Evolutionary conservation across 2,329 filamentous ascomycete genomes (phyloP).

Genomic region (Neodidymelliopsis sp.): DNA sequence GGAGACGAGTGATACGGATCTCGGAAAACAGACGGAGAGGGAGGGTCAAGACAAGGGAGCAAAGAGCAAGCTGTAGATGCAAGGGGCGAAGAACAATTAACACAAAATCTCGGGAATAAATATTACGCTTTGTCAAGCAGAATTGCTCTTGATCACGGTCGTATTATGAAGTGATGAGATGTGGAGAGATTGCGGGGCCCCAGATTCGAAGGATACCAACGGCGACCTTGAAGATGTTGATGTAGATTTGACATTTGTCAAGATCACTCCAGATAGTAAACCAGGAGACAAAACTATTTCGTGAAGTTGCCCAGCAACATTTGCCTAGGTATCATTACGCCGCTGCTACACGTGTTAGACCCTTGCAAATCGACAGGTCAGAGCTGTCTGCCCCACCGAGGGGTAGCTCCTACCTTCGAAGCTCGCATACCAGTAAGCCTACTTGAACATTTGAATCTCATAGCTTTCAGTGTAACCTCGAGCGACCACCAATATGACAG

Average conservation of each 20-base stretch:
- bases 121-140: no score
- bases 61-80: slow-evolving; percentile 31
- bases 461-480: not conserved
- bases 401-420: slow-evolving; percentile 13
- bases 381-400: slow-evolving; percentile 18
- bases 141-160: no score
- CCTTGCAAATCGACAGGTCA: slow-evolving; percentile 14
- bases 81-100: no score
- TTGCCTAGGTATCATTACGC: no score
- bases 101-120: no score
- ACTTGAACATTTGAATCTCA: slow-evolving; percentile 1
- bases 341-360: slow-evolving; percentile 12
- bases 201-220: not conserved
- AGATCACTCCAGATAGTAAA: no score
- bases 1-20: slow-evolving; percentile 33
- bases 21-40: slow-evolving; percentile 28
- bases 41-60: slow-evolving; percentile 24
- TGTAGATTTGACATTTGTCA: no score
- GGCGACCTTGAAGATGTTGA: not conserved
- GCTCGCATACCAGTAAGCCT: not conserved
- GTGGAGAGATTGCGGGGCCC: slow-evolving; percentile 16
- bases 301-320: no score
- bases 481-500: slow-evolving; percentile 35
- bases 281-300: no score
- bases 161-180: no score